These are phyloP conservation scores for Leccinum barrowsii DNA, from an alignment of 768 basidiomycete genomes.

Conservation along the genomic window DNA sequence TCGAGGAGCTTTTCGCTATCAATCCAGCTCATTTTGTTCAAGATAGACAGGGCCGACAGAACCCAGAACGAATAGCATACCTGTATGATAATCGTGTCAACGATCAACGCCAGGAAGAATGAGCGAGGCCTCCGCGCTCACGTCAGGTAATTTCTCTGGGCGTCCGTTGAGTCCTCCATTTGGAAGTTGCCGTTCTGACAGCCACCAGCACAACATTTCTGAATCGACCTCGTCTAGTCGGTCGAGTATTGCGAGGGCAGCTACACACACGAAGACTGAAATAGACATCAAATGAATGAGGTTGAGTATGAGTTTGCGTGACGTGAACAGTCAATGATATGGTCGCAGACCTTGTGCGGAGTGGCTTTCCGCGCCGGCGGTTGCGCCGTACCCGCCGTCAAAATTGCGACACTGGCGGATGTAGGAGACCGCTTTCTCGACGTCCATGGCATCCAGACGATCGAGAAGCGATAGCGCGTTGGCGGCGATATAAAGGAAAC, in stretches of 20 bases:
- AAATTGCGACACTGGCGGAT: conserved; percentile 82
- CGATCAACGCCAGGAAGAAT: neutral
- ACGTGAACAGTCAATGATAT: too few species aligned
- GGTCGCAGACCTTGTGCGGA: conserved; percentile 70
- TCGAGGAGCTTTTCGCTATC: conserved; percentile 68
- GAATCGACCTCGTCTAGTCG: conserved; percentile 74
- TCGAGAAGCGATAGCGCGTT: conserved; percentile 80
- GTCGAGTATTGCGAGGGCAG: conserved; percentile 83
- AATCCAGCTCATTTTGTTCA: conserved; percentile 84
- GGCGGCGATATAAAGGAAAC: conserved; percentile 88
- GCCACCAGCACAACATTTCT: conserved; percentile 88
- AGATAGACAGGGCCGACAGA: conserved; percentile 80
- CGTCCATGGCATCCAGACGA: conserved; percentile 63
- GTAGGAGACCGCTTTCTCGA: conserved; percentile 65
- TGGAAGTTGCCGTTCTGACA: conserved; percentile 88
- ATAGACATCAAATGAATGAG: neutral
- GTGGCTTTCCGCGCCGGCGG: conserved; percentile 88
- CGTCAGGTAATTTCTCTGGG: conserved; percentile 97
- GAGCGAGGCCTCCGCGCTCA: conserved; percentile 37
- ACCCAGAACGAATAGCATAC: conserved; percentile 98
- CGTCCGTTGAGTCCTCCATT: conserved; percentile 94
- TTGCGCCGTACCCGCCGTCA: conserved; percentile 90
- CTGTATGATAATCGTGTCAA: conserved; percentile 1
- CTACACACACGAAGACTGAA: conserved; percentile 88
- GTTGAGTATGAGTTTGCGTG: neutral